These are phyloP conservation scores for Hypoxylon lienhwacheense DNA, from an alignment of 495 filamentous ascomycete species.

Conservation along the genomic window DNA sequence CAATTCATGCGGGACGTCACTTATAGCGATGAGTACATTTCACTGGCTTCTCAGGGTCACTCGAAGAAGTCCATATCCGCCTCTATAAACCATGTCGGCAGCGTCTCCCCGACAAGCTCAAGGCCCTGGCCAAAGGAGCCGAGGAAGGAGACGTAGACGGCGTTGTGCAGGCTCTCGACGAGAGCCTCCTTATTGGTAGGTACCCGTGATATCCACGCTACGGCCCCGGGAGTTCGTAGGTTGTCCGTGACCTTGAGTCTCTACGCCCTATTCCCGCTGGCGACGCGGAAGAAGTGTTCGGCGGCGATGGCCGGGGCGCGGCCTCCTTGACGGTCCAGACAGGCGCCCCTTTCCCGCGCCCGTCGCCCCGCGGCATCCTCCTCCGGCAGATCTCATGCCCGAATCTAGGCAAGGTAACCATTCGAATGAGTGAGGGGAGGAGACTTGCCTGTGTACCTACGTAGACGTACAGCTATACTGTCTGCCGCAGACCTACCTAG, in stretches of 20 bases:
- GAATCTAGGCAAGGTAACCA: slow-evolving; percentile 66
- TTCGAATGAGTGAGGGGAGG: no score
- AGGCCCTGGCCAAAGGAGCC: slow-evolving; percentile 68
- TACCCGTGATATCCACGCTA: slow-evolving; percentile 44
- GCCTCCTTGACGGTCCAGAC: slow-evolving; percentile 67
- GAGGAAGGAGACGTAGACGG: slow-evolving; percentile 66
- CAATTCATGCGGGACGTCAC: slow-evolving; percentile 53
- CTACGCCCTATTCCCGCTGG: slow-evolving; percentile 62
- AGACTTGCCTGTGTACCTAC: no score
- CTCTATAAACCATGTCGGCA: slow-evolving; percentile 74
- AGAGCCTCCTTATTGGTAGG: slow-evolving; percentile 55
- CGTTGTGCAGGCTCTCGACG: slow-evolving; percentile 61
- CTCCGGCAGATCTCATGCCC: slow-evolving; percentile 62
- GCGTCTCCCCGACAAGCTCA: slow-evolving; percentile 55
- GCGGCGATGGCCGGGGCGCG: slow-evolving; percentile 58
- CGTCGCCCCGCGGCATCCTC: slow-evolving; percentile 28
- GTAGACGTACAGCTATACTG: no score
- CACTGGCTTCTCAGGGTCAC: slow-evolving; percentile 50
- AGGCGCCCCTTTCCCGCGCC: slow-evolving; percentile 44
- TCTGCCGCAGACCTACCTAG: no score
- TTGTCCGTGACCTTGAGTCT: slow-evolving; percentile 45
- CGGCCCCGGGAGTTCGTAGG: slow-evolving; percentile 47
- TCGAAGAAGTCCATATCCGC: slow-evolving; percentile 78
- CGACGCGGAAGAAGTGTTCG: slow-evolving; percentile 67
- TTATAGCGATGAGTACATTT: slow-evolving; percentile 61